Conservation (phyloP, 306 rosid species). For the Cucurbita argyrosperma region DNA sequence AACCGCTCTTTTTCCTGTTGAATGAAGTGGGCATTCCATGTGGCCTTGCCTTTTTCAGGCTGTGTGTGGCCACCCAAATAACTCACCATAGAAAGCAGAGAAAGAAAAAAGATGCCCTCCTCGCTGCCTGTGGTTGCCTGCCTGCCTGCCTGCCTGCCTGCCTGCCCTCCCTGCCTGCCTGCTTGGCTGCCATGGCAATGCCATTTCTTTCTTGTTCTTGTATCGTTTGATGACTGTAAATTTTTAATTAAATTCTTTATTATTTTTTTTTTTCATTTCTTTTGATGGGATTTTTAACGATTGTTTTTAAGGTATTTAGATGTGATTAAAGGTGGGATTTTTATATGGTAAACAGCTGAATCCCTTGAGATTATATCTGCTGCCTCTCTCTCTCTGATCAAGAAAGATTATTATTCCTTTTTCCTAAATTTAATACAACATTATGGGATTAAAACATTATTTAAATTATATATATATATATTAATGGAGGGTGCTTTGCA, state of each 20-base stretch:
- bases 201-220: neutral
- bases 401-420: neutral
- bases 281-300: neutral
- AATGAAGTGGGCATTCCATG: neutral
- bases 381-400: neutral
- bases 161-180: too few species aligned
- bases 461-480: too few species aligned
- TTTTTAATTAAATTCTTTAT: neutral
- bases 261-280: neutral
- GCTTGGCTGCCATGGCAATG: neutral
- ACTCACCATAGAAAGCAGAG: slow-evolving; percentile 11
- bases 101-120: slow-evolving; percentile 2
- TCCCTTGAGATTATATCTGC: slow-evolving; percentile 1
- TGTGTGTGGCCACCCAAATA: neutral
- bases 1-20: neutral
- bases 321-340: neutral
- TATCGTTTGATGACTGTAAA: neutral
- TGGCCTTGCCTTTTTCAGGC: slow-evolving; percentile 5
- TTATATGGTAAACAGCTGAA: neutral
- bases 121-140: too few species aligned
- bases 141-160: too few species aligned
- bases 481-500: too few species aligned
- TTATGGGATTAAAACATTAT: neutral
- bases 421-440: neutral
- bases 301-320: neutral